Conservation (phyloP, 2,329 filamentous ascomycete species). For the Didymella arachidicola region DNA sequence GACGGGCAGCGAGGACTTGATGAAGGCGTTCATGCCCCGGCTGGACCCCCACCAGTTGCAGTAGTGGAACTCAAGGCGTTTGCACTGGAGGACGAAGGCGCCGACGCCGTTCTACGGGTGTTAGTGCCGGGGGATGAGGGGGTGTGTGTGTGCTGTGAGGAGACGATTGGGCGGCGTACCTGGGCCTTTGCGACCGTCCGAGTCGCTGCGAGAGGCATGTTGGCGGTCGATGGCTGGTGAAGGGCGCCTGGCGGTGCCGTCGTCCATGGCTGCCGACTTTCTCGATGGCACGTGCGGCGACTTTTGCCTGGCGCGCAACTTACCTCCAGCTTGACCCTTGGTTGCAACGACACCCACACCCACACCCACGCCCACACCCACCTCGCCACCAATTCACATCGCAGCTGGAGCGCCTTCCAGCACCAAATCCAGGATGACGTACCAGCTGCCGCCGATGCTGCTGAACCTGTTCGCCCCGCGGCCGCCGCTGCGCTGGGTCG, state of each 20-base stretch:
- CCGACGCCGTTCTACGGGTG: constrained; percentile 68
- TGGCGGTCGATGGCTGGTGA: constrained; percentile 32
- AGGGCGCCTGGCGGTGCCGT: constrained; percentile 5
- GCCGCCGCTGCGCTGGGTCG: constrained; percentile 88
- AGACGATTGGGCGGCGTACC: constrained; percentile 51
- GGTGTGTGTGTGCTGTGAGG: background rate
- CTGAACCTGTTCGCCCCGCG: constrained; percentile 94
- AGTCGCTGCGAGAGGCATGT: constrained; percentile 60
- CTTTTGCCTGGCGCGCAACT: constrained; percentile 21
- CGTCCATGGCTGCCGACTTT: background rate
- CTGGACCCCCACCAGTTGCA: constrained; percentile 97
- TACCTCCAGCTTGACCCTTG: constrained; percentile 3
- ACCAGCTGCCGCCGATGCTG: constrained; percentile 92
- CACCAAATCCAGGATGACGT: constrained; percentile 73
- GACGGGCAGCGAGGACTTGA: constrained; percentile 75
- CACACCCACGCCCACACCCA: constrained; percentile 32
- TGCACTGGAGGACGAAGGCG: constrained; percentile 97
- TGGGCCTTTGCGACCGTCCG: constrained; percentile 63
- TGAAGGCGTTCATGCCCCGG: constrained; percentile 89
- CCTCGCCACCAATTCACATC: constrained; percentile 28
- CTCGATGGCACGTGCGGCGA: constrained; percentile 34
- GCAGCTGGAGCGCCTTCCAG: constrained; percentile 49
- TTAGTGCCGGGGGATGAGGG: background rate
- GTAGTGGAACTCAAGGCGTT: constrained; percentile 93
- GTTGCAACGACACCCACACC: constrained; percentile 25